These are phyloP conservation scores for Rhizopogon parksii DNA, from an alignment of 1,284 basidiomycete genomes.

Conservation along the genomic window DNA sequence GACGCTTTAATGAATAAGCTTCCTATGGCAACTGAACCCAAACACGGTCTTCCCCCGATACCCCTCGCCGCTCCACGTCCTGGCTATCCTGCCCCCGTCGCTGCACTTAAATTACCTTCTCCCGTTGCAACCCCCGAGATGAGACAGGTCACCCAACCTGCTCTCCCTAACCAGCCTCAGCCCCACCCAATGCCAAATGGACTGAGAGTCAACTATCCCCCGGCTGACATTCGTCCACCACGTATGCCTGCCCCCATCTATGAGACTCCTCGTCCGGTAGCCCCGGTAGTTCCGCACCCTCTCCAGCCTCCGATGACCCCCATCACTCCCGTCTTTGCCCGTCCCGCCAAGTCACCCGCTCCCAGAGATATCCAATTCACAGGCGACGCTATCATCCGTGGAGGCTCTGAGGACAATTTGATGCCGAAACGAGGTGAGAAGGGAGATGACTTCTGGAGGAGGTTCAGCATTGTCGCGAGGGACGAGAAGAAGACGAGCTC, in stretches of 20 bases:
- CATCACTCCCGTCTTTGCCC: constrained; percentile 68
- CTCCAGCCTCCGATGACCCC: constrained; percentile 70
- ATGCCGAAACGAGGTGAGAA: constrained; percentile 58
- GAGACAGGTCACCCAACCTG: not conserved
- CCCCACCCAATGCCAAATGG: constrained; percentile 33
- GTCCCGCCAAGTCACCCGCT: constrained; percentile 43
- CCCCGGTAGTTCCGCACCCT: constrained; percentile 55
- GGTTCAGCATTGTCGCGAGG: constrained; percentile 77
- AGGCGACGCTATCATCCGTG: constrained; percentile 54
- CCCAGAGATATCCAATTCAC: constrained; percentile 45
- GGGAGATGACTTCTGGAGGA: constrained; percentile 78
- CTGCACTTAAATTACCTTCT: constrained; percentile 51
- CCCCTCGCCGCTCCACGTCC: constrained; percentile 63
- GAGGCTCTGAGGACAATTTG: constrained; percentile 59
- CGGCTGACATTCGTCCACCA: constrained; percentile 17
- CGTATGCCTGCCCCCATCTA: constrained; percentile 31
- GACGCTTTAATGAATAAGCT: constrained; percentile 31
- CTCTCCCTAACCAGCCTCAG: constrained; percentile 27
- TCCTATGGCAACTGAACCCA: constrained; percentile 27
- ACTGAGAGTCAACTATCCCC: constrained; percentile 20
- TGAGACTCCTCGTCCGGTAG: constrained; percentile 25
- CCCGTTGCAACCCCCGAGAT: constrained; percentile 34
- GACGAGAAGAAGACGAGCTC: constrained; percentile 57
- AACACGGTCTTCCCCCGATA: constrained; percentile 25
- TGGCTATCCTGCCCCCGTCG: constrained; percentile 62